Base-by-base conservation (phyloP, 2,329 filamentous ascomycete species). In the Colletotrichum horii region DNA sequence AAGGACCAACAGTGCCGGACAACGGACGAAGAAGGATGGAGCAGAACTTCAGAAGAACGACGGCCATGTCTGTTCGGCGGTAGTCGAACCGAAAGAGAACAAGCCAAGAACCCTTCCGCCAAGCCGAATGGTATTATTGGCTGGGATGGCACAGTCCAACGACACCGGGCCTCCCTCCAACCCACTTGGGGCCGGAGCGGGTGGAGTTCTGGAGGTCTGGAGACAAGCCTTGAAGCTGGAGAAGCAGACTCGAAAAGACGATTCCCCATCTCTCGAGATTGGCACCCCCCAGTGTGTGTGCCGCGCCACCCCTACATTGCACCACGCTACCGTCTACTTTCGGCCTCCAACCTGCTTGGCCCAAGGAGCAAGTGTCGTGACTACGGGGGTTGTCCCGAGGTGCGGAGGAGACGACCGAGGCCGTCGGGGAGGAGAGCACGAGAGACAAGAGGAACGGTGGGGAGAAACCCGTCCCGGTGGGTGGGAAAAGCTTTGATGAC, bases 71-170 rank as follows among this genome's bases (percentile, higher is more conserved):
- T 71, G 62, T 65, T 82, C 81, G 80, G 80, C 77, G 80, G 75
- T 77, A 80, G 78, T 80, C 74, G 77, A 78, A 77, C 80, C 77
- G 79, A 80, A 75, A 71, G 61, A 78, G 65, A 58, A 58, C 26
- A 70, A 65, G 67, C 62, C 64, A 70, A 72, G 64, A 30, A 30
- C 28, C 48, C 38, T 48, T 62, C 61, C 38, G 61, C 60, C 74
- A 74, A 70, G 71, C 55, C 66, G 56, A 52, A 58, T 38, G 70
- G 28, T 68, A 24, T 12, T 71, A 68, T 75, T 76, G 76, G 75
- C 66, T 32, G 61, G 76, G 76, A 73, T 77, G 77, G 77, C 76
- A 78, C 72, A 76, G 76, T 76, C 75, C 72, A 65, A 15, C 38
- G 65, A 58, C n/a, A 26, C 64, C 61, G 60, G 55, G 28, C 72